These are phyloP conservation scores for Tuber microsphaerosporum DNA, from an alignment of 495 filamentous ascomycete genomes.

Conservation along the genomic window DNA sequence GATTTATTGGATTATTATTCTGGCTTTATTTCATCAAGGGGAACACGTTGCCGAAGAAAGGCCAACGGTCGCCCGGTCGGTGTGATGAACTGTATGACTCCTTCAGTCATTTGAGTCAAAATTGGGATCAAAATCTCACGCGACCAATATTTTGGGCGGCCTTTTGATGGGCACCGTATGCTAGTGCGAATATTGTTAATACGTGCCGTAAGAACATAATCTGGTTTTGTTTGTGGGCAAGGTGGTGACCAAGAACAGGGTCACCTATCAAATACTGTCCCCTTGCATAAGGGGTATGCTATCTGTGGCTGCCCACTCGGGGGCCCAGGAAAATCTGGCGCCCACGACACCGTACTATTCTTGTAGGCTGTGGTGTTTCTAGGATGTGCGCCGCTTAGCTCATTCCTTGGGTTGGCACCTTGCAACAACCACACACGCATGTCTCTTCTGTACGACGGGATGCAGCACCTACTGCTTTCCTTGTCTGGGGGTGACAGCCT, in stretches of 20 bases:
- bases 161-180: neutral
- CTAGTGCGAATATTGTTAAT: neutral
- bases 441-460: neutral
- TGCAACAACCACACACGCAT: neutral
- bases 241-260: neutral
- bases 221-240: neutral
- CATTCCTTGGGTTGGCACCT: neutral
- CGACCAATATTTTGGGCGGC: neutral
- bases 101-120: neutral
- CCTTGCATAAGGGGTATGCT: neutral
- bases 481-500: too few species aligned
- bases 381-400: neutral
- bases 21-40: neutral
- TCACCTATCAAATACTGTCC: neutral
- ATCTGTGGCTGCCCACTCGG: neutral
- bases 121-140: neutral
- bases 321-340: neutral
- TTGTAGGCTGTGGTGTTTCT: neutral
- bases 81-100: neutral
- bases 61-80: neutral
- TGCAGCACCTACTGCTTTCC: neutral
- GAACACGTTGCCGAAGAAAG: neutral
- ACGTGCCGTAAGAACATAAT: neutral
- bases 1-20: neutral
- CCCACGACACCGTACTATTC: neutral